These are phyloP conservation scores for Talaromyces piceae DNA, from an alignment of 2,329 filamentous ascomycete genomes.

Conservation along the genomic window DNA sequence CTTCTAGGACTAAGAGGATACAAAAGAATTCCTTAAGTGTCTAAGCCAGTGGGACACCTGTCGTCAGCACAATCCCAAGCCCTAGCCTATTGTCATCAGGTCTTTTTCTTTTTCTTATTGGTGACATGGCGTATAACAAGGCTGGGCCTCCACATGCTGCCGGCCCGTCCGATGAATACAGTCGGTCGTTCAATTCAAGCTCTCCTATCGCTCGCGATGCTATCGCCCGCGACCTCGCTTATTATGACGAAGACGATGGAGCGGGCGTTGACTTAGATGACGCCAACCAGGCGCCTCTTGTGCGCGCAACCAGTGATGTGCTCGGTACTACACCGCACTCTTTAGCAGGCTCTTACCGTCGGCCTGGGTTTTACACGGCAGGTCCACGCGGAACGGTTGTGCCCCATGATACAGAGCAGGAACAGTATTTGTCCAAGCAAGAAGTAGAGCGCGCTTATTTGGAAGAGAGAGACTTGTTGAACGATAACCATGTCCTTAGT, in stretches of 20 bases:
- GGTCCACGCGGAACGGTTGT: slow-evolving; percentile 64
- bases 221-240: slow-evolving; percentile 59
- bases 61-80: background rate
- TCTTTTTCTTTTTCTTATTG: too few relatives aligned
- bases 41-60: background rate
- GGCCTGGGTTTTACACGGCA: slow-evolving; percentile 69
- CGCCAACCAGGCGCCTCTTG: slow-evolving; percentile 32
- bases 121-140: slow-evolving; percentile 20
- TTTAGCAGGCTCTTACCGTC: slow-evolving; percentile 61
- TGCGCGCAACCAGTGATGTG: slow-evolving; percentile 34
- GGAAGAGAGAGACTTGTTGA: slow-evolving; percentile 52
- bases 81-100: background rate
- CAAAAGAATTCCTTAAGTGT: background rate
- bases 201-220: slow-evolving; percentile 62
- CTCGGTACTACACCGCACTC: slow-evolving; percentile 36
- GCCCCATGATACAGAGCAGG: slow-evolving; percentile 38
- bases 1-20: background rate
- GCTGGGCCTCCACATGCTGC: slow-evolving; percentile 17
- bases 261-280: slow-evolving; percentile 30
- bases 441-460: slow-evolving; percentile 48
- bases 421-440: slow-evolving; percentile 39
- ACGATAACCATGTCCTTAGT: slow-evolving; percentile 53
- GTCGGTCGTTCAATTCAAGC: slow-evolving; percentile 46
- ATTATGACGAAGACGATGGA: slow-evolving; percentile 42
- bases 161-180: slow-evolving; percentile 23